phyloP scores from a whole-genome alignment of 2,329 filamentous ascomycete genomes.

The Penicillium hesseltinei region DNA sequence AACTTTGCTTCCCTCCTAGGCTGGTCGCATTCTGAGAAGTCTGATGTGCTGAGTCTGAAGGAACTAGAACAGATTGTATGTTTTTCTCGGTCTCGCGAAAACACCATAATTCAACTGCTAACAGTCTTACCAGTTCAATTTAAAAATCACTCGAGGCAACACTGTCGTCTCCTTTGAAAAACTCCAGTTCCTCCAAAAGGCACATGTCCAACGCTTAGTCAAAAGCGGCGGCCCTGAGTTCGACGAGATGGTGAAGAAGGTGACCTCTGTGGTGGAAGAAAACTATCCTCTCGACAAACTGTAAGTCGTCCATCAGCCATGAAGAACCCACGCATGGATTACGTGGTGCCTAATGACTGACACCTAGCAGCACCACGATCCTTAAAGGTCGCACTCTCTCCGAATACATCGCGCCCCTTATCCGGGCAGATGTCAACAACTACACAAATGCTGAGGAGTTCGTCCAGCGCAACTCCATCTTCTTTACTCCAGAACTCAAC shows the following conservation, averaged over 20 bases:
- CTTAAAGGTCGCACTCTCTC: slow-evolving; percentile 39
- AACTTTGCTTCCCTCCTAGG: slow-evolving; percentile 86
- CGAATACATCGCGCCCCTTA: slow-evolving; percentile 51
- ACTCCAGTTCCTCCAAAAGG: slow-evolving; percentile 73
- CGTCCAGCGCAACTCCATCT: slow-evolving; percentile 55
- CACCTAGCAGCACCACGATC: slow-evolving; percentile 24
- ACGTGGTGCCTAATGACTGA: neutral
- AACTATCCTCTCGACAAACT: slow-evolving; percentile 26
- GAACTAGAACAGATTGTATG: slow-evolving; percentile 68
- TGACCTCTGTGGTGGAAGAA: slow-evolving; percentile 30
- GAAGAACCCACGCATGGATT: neutral
- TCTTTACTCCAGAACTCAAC: slow-evolving; percentile 50
- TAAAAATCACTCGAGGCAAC: slow-evolving; percentile 89
- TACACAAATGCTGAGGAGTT: slow-evolving; percentile 59
- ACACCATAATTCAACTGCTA: slow-evolving; percentile 15
- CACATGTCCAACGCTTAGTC: slow-evolving; percentile 58
- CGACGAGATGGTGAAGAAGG: slow-evolving; percentile 40
- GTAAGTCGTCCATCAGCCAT: slow-evolving; percentile 20
- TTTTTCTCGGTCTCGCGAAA: neutral
- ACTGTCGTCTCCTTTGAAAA: slow-evolving; percentile 80
- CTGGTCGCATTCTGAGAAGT: slow-evolving; percentile 68
- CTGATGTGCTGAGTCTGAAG: slow-evolving; percentile 69
- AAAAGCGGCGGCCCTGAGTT: slow-evolving; percentile 45
- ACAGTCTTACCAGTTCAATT: slow-evolving; percentile 60
- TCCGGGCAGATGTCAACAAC: slow-evolving; percentile 56